Evolutionary conservation across 2,329 filamentous ascomycete species (phyloP), one percentile per base, ranked within the genome.

Genomic region (Pseudohalonectria lignicola): DNA sequence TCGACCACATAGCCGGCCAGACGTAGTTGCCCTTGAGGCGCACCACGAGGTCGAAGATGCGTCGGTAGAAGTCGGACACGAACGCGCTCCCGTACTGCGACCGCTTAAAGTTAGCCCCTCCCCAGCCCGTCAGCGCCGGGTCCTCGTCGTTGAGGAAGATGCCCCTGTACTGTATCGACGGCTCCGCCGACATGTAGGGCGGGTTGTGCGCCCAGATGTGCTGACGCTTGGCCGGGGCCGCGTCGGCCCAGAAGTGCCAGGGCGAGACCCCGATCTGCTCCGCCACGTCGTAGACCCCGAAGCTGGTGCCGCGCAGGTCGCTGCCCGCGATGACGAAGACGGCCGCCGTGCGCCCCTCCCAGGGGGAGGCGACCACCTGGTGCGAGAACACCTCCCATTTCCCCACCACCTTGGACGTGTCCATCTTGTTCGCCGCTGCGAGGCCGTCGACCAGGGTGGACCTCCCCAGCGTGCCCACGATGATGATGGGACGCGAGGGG

Each of bases 71-170:
- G 6, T 67, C 59, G 31, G 26, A 31, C 18, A 21, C 62, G 34
- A 53, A 54, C 9, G 48, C 40, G 34, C 43, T 49, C 17, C 47
- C 44, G 31, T 50, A 50, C 41, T 50, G 45, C 31, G 44, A 47
- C 2, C 39, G n/a, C 19, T 43, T 49, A 39, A 66, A 74, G 15
- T 20, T 18, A 13, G 13, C 8, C 10, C 16, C 19, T 19, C 16
- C 9, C 64, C 69, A 76, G 19, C 66, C 66, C 0, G 70, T 74
- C 36, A 77, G 52, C 4, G 64, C 68, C 0, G 72, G 73, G 4
- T 69, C 66, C 44, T 78, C 72, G 42, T 77, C 73, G 44, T 77
- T 77, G 53, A 78, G 60, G 51, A 77, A 77, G 47, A 77, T 66
- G 16, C 72, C 73, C 16, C 73, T 63, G 48, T 71, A 76, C 44